Conservation (phyloP, 768 basidiomycete species). For the Serendipita sp. region DNA sequence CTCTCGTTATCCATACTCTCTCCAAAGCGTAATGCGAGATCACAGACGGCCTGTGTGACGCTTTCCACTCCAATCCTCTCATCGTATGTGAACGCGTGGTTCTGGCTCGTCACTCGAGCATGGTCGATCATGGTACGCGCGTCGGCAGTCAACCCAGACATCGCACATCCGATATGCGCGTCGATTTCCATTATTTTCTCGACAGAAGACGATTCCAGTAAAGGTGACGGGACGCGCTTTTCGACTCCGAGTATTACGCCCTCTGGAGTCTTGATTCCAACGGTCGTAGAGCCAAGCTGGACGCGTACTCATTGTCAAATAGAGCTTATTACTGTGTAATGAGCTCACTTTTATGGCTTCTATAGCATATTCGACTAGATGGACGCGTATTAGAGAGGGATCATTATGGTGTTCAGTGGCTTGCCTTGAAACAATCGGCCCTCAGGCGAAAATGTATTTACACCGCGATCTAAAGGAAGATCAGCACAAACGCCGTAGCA, state of each 20-base stretch:
- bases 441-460: conserved; percentile 98
- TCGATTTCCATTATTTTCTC: conserved; percentile 99
- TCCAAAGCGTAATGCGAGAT: conserved; percentile 89
- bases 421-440: conserved; percentile 95
- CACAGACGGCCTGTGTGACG: conserved; percentile 94
- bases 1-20: conserved; percentile 99
- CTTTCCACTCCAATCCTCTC: conserved; percentile 96
- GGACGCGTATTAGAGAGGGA: neutral
- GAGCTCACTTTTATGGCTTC: conserved; percentile 83
- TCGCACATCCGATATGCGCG: conserved; percentile 87
- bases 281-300: conserved; percentile 94
- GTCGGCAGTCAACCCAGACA: conserved; percentile 94
- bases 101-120: conserved; percentile 89
- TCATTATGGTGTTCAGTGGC: conserved; percentile 9
- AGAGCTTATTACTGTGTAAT: neutral
- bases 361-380: conserved; percentile 92
- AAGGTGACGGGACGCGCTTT: conserved; percentile 93
- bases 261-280: conserved; percentile 79
- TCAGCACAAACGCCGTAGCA: neutral
- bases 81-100: conserved; percentile 93
- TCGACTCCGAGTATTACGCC: conserved; percentile 93
- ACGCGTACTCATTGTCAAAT: conserved; percentile 5
- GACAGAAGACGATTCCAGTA: conserved; percentile 87
- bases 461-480: conserved; percentile 63
- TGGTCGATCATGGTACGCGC: conserved; percentile 99